These are phyloP conservation scores for Ciborinia camelliae DNA, from an alignment of 2,329 filamentous ascomycete species.

Conservation along the genomic window DNA sequence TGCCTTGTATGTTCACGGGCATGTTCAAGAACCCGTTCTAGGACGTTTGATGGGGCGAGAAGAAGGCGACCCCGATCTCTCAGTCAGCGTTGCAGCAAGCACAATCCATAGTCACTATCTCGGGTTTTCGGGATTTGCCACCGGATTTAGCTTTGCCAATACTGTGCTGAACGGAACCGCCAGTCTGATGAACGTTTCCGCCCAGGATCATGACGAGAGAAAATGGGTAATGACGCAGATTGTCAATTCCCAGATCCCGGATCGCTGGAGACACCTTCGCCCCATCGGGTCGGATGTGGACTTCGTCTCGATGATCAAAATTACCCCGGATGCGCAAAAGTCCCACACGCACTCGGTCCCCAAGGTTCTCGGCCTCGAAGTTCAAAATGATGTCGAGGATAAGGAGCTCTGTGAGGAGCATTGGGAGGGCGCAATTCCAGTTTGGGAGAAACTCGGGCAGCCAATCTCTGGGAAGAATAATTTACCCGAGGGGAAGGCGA, in stretches of 20 bases:
- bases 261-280: background rate
- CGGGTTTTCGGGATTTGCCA: background rate
- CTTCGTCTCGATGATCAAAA: background rate
- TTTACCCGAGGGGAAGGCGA: background rate
- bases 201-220: background rate
- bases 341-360: background rate
- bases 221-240: background rate
- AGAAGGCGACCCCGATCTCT: background rate
- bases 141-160: background rate
- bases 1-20: background rate
- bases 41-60: background rate
- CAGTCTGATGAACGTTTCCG: background rate
- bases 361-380: background rate
- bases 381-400: background rate
- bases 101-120: background rate
- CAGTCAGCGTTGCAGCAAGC: background rate
- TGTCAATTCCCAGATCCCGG: background rate
- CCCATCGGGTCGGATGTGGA: background rate
- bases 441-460: background rate
- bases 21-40: background rate
- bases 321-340: background rate
- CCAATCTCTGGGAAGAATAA: background rate
- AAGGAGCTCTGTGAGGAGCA: background rate
- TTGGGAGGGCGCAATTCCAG: background rate
- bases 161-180: background rate